phyloP scores from a whole-genome alignment of 768 basidiomycete genomes.

The Tremella mesenterica region DNA sequence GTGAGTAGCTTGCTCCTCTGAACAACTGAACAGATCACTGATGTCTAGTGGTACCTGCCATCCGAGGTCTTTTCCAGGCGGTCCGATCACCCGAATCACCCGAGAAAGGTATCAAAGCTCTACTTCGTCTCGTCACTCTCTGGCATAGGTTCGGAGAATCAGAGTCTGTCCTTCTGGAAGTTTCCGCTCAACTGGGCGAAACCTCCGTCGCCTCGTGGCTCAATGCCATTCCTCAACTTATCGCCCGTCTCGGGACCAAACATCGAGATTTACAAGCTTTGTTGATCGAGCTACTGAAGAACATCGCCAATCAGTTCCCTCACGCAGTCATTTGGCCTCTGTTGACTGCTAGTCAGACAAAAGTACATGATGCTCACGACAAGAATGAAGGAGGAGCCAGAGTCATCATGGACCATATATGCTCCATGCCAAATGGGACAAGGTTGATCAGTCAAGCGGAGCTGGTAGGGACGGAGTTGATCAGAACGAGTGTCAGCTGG shows the following conservation, averaged over 20 bases:
- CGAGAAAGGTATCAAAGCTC: conserved; percentile 38
- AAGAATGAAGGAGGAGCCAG: conserved; percentile 33
- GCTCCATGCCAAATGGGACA: conserved; percentile 34
- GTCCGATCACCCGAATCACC: conserved; percentile 27
- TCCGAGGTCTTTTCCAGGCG: conserved; percentile 38
- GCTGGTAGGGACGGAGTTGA: conserved; percentile 39
- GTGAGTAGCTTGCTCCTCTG: conserved; percentile 12
- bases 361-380: not conserved
- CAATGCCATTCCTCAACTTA: conserved; percentile 41
- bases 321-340: conserved; percentile 44
- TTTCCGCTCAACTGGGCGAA: conserved; percentile 24
- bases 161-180: conserved; percentile 28
- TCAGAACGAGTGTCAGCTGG: conserved; percentile 32
- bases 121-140: conserved; percentile 38
- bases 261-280: conserved; percentile 29
- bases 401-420: conserved; percentile 39
- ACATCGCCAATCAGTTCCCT: conserved; percentile 34
- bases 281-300: conserved; percentile 34
- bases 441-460: conserved; percentile 35
- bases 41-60: conserved; percentile 37
- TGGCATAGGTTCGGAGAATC: conserved; percentile 43
- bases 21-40: conserved; percentile 1
- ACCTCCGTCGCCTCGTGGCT: conserved; percentile 34
- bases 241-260: conserved; percentile 38
- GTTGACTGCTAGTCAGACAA: conserved; percentile 39